These are phyloP conservation scores for Trametes cubensis DNA, from an alignment of 768 basidiomycete species.

Conservation along the genomic window DNA sequence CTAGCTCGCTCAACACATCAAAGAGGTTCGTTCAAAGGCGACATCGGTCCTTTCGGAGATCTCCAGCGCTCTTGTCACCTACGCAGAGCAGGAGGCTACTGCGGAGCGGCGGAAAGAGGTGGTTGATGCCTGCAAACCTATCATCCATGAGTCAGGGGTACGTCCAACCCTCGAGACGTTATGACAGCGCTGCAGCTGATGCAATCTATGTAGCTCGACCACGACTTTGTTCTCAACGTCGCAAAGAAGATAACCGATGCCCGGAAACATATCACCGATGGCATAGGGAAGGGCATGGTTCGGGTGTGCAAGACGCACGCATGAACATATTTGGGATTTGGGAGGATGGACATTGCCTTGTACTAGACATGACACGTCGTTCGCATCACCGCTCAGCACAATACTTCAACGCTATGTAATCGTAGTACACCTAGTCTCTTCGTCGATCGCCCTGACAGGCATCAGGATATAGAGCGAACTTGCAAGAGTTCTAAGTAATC, in stretches of 20 bases:
- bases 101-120: conserved; percentile 55
- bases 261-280: conserved; percentile 71
- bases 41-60: conserved; percentile 58
- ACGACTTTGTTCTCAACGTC: conserved; percentile 61
- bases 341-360: conserved; percentile 12
- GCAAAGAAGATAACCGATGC: conserved; percentile 71
- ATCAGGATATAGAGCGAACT: no score
- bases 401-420: conserved; percentile 14
- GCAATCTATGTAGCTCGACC: conserved; percentile 50
- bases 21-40: conserved; percentile 59
- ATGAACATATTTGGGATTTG: conserved; percentile 17
- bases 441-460: neutral
- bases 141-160: conserved; percentile 42
- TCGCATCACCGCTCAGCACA: conserved; percentile 26
- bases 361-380: conserved; percentile 15
- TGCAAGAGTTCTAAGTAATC: no score
- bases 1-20: conserved; percentile 70
- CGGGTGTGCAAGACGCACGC: conserved; percentile 48
- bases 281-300: conserved; percentile 69
- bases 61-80: conserved; percentile 51
- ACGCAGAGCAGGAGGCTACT: conserved; percentile 55
- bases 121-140: conserved; percentile 51
- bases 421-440: conserved; percentile 6
- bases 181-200: conserved; percentile 4
- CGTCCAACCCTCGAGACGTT: neutral